phyloP scores from a whole-genome alignment of 306 rosid species.

The Glycine latifolia region DNA sequence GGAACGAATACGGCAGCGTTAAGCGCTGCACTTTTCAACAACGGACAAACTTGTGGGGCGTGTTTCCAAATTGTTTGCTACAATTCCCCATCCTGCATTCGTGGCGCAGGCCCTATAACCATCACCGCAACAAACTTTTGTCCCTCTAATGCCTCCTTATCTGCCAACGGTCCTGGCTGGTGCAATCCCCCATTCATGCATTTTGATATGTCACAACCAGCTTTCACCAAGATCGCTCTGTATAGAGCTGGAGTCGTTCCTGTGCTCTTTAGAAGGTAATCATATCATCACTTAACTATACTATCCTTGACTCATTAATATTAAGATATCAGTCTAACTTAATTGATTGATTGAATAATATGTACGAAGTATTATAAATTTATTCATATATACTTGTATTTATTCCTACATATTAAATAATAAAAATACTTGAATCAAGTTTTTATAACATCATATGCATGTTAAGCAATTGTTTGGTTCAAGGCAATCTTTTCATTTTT shows the following conservation, averaged over 20 bases:
- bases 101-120: slow-evolving; percentile 52
- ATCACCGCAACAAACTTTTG: slow-evolving; percentile 80
- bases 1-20: slow-evolving; percentile 74
- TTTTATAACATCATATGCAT: too few relatives aligned
- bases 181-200: slow-evolving; percentile 79
- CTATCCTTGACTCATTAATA: too few relatives aligned
- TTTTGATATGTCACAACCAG: slow-evolving; percentile 74
- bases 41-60: slow-evolving; percentile 69
- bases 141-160: slow-evolving; percentile 54
- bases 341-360: too few relatives aligned
- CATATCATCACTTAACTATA: too few relatives aligned
- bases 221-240: slow-evolving; percentile 67
- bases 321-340: too few relatives aligned
- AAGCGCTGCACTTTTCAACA: slow-evolving; percentile 71
- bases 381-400: too few relatives aligned
- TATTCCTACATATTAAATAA: too few relatives aligned
- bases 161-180: slow-evolving; percentile 74
- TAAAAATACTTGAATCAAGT: too few relatives aligned
- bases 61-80: slow-evolving; percentile 66
- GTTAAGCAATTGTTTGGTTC: too few relatives aligned
- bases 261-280: slow-evolving; percentile 66
- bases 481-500: too few relatives aligned
- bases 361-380: too few relatives aligned
- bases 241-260: slow-evolving; percentile 74
- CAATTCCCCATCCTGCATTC: slow-evolving; percentile 65